A percentile compares a stretch with the other conserved stretches of the same genome.
Evolutionary conservation across 805 yeast genomes (phyloP).

Genomic region (Lachancea lanzarotensis): DNA sequence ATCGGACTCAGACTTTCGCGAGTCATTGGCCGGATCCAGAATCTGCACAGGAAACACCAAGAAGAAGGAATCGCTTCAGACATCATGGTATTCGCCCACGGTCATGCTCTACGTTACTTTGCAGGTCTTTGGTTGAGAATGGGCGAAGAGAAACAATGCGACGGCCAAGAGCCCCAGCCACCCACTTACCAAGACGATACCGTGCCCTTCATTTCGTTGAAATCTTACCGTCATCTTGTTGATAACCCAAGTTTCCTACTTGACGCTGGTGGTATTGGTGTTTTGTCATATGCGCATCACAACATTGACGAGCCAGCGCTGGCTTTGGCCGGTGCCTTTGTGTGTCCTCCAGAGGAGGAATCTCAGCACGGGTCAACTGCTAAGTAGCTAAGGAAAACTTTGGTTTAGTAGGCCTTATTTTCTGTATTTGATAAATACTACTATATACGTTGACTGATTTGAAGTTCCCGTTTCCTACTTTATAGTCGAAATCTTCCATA

Average conservation of each 20-base stretch:
- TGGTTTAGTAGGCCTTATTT: background rate
- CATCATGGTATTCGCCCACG: constrained; percentile 82
- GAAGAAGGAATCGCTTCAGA: constrained; percentile 54
- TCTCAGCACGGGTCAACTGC: constrained; percentile 24
- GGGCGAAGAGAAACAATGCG: constrained; percentile 30
- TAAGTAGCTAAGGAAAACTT: background rate
- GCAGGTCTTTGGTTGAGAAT: constrained; percentile 76
- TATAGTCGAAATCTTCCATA: background rate
- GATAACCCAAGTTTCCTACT: constrained; percentile 74
- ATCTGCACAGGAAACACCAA: constrained; percentile 50
- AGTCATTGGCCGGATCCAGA: constrained; percentile 57
- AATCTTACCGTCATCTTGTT: constrained; percentile 32
- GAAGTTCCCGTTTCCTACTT: background rate
- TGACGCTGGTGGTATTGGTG: constrained; percentile 96
- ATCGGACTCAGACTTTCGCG: constrained; percentile 68
- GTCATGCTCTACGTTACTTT: constrained; percentile 84
- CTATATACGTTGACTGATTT: background rate
- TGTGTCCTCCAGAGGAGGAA: constrained; percentile 60
- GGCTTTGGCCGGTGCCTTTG: constrained; percentile 75
- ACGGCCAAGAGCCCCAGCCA: constrained; percentile 16
- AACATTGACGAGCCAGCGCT: constrained; percentile 82
- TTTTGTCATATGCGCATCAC: constrained; percentile 81
- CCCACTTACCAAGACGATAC: constrained; percentile 25
- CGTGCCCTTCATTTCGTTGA: constrained; percentile 32
- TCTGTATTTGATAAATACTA: background rate